Evolutionary conservation across 202 grass and related monocot genomes (phyloP), one percentile per base, ranked within the genome.

Genomic region (Elaeis oleifera): DNA sequence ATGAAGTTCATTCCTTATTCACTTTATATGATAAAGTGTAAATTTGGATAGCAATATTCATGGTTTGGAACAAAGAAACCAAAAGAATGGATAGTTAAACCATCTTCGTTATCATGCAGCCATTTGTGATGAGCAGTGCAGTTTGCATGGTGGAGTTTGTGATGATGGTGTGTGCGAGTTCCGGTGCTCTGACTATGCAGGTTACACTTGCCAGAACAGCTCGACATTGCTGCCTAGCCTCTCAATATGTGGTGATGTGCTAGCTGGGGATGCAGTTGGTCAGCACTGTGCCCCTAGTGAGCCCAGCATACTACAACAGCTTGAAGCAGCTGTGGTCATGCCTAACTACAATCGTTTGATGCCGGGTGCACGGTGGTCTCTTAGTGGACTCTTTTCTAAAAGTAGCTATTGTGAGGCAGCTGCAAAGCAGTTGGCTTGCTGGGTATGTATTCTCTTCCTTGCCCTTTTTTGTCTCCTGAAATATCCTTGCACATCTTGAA

Each of bases 271-370:
- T 83, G 70, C 80, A 23, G 80, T 84, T 2, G 85, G 94, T 61
- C 94, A 94, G 61, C 94, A 99, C 69, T 99, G 94, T 71, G 94
- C 88, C 53, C 94, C 94, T 58, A 94, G 80, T 78, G 94, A 99
- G 70, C 74, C 84, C 29, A 94, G 94, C 68, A 94, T 89, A 74
- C 74, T 99, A 18, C 94, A 99, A 52, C 94, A 99, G 70, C 85
- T 99, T 14, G 94, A 99, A 79, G 71, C 94, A 16, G 94, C 85
- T 29, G 94, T 99, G 52, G 84, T 99, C 23, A 72, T 86, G 77
- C 94, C 94, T 32, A 99, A 99, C 67, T 99, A 99, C 78, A 99
- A 94, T 83, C 79, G 94, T 11, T 87, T 99, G 74, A 92, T 94
- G 88, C 94, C 94, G 27, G 86, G 79, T 52, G 88, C 82, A 53